Evolutionary conservation across 495 filamentous ascomycete genomes (phyloP).

Genomic region (Xylaria bambusicola): DNA sequence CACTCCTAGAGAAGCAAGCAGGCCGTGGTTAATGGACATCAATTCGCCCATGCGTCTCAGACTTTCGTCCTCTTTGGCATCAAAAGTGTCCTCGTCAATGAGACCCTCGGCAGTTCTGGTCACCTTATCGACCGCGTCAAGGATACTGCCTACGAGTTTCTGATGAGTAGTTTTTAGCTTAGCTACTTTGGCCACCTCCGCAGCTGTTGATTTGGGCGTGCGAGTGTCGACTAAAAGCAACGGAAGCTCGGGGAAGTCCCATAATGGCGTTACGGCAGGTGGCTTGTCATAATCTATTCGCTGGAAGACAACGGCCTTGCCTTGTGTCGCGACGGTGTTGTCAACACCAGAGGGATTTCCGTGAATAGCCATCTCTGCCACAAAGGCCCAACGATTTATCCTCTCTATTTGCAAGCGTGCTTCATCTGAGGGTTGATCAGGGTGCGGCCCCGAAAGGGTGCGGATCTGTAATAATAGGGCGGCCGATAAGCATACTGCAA

Average conservation of each 20-base stretch:
- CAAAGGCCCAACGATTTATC: conserved; percentile 97
- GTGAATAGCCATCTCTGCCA: conserved; percentile 95
- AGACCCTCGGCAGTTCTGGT: conserved; percentile 72
- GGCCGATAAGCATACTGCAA: conserved; percentile 84
- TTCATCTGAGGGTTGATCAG: conserved; percentile 81
- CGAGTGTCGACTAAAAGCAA: conserved; percentile 86
- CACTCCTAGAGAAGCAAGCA: conserved; percentile 84
- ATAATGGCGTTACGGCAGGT: conserved; percentile 72
- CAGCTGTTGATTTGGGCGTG: conserved; percentile 76
- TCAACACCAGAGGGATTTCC: conserved; percentile 95
- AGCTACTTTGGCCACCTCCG: conserved; percentile 84
- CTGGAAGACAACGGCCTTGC: conserved; percentile 90
- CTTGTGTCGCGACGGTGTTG: conserved; percentile 92
- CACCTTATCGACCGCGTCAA: conserved; percentile 82
- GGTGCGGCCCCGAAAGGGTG: conserved; percentile 82
- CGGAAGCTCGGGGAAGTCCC: conserved; percentile 85
- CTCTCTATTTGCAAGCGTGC: conserved; percentile 82
- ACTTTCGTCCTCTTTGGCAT: conserved; percentile 56
- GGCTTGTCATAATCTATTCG: conserved; percentile 75
- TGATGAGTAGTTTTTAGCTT: conserved; percentile 68
- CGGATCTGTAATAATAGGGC: conserved; percentile 87
- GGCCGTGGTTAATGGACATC: conserved; percentile 89
- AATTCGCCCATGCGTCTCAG: conserved; percentile 76
- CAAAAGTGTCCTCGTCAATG: conserved; percentile 65
- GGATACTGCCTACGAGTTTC: conserved; percentile 70